Evolutionary conservation across 257 asterid species (phyloP).

Genomic region (Schizonepeta tenuifolia): DNA sequence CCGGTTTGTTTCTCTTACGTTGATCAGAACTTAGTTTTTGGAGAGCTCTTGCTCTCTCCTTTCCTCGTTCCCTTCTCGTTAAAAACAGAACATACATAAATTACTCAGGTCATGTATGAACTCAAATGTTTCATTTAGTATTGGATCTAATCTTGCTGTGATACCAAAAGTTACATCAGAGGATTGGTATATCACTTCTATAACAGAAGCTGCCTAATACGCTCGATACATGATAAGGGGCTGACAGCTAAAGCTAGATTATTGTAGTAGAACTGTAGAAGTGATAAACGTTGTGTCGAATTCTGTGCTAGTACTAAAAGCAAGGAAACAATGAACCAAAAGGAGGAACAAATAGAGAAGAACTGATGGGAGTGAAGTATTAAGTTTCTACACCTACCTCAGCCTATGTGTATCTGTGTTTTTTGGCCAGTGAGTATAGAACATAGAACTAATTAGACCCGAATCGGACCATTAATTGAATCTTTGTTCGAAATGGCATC

Average conservation of each 20-base stretch:
- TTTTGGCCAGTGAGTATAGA: constrained; percentile 7
- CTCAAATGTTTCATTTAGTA: constrained; percentile 18
- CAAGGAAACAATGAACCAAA: background rate
- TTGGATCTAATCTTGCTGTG: constrained; percentile 22
- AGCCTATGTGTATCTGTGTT: constrained; percentile 1
- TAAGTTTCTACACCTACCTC: background rate
- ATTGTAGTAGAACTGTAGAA: constrained; percentile 29
- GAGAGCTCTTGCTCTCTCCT: constrained; percentile 6
- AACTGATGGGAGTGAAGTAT: constrained; percentile 6
- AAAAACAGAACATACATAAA: constrained; percentile 13
- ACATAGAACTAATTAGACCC: constrained; percentile 30
- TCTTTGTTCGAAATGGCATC: constrained; percentile 46
- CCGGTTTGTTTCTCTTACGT: no score
- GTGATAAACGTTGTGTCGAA: constrained; percentile 26
- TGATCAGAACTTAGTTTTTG: background rate
- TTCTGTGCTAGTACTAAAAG: constrained; percentile 11
- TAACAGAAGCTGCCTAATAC: constrained; percentile 38
- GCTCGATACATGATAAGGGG: constrained; percentile 28
- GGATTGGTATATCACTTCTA: constrained; percentile 14
- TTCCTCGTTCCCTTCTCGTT: background rate
- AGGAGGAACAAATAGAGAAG: background rate
- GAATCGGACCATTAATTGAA: constrained; percentile 39
- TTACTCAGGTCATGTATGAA: constrained; percentile 18
- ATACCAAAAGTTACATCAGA: constrained; percentile 16
- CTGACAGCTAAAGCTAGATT: constrained; percentile 32